Evolutionary conservation across 108 stramenopile genomes (phyloP).

Genomic region (Aurantiochytrium sp.): DNA sequence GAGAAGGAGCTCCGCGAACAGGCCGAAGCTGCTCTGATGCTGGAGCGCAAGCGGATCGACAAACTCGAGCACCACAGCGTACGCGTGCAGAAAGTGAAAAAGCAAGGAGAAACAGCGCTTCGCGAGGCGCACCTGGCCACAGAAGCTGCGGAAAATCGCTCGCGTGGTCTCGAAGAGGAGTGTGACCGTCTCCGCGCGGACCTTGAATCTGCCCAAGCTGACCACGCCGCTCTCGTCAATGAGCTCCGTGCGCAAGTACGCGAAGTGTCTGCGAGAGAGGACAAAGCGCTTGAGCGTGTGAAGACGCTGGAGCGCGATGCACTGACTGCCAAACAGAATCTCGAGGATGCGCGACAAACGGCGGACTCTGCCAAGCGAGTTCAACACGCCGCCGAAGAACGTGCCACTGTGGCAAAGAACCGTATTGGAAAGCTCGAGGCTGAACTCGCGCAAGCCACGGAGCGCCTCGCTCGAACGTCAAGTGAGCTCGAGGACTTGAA

Average conservation of each 20-base stretch:
- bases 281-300: not conserved
- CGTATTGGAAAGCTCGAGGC: not conserved
- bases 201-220: not conserved
- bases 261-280: not conserved
- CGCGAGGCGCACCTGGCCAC: not conserved
- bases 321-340: not conserved
- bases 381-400: not conserved
- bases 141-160: not conserved
- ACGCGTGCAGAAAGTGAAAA: not conserved
- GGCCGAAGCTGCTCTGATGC: not conserved
- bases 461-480: not conserved
- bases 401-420: not conserved
- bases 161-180: not conserved
- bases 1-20: not conserved
- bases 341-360: not conserved
- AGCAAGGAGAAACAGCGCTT: not conserved
- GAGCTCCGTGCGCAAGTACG: not conserved
- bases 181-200: not conserved
- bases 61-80: not conserved
- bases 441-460: not conserved
- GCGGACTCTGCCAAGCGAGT: not conserved
- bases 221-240: not conserved
- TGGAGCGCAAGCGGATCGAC: not conserved
- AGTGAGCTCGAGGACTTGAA: not conserved
- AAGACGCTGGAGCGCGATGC: not conserved